These are phyloP conservation scores for Nigrograna mackinnonii DNA, from an alignment of 2,329 filamentous ascomycete genomes.

Conservation along the genomic window DNA sequence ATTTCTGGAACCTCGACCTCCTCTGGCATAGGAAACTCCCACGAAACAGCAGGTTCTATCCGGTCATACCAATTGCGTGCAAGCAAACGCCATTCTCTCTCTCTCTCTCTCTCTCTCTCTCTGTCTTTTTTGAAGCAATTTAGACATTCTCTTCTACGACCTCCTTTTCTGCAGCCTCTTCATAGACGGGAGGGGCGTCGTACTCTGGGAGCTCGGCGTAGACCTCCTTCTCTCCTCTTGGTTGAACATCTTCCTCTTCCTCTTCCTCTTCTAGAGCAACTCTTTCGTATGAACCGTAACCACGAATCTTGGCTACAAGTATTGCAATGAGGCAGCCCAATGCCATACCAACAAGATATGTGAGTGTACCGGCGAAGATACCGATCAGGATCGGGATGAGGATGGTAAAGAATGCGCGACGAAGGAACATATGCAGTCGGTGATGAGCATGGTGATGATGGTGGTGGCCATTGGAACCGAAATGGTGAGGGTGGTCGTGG, in stretches of 20 bases:
- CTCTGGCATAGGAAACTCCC: no score
- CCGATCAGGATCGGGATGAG: constrained; percentile 71
- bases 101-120: no score
- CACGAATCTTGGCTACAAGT: constrained; percentile 60
- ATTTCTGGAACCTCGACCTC: no score
- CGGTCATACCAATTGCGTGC: no score
- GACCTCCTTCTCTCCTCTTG: constrained; percentile 32
- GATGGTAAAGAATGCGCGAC: constrained; percentile 64
- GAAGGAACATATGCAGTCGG: constrained; percentile 32
- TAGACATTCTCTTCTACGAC: constrained; percentile 21
- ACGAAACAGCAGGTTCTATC: no score
- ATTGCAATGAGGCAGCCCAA: constrained; percentile 65
- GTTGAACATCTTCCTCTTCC: constrained; percentile 23
- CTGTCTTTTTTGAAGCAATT: no score
- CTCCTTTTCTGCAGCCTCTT: constrained; percentile 36
- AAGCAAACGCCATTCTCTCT: no score
- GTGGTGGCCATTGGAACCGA: constrained; percentile 19
- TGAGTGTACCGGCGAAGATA: constrained; percentile 68
- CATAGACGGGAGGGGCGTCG: constrained; percentile 43
- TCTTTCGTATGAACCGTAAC: constrained; percentile 39
- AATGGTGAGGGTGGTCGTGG: constrained; percentile 23
- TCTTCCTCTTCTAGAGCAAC: constrained; percentile 33
- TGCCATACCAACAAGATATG: constrained; percentile 70
- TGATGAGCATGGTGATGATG: constrained; percentile 24
- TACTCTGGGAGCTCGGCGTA: constrained; percentile 39